Evolutionary conservation across 78 protist species (phyloP).

Genomic region (Dictyostelium purpureum): DNA sequence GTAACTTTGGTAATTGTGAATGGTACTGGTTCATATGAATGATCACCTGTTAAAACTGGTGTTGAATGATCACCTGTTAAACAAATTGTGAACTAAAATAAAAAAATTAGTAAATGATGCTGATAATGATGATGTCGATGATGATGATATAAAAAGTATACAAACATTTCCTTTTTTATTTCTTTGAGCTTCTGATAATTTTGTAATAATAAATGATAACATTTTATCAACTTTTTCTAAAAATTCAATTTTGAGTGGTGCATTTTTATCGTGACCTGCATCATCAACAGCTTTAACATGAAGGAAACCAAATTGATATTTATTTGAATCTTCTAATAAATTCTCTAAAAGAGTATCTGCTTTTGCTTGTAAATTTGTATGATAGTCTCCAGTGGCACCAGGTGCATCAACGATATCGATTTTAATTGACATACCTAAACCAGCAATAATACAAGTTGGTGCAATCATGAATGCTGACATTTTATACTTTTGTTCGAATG

Average conservation of each 20-base stretch:
- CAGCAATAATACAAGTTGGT: constrained; percentile 92
- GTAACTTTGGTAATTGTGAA: constrained; percentile 54
- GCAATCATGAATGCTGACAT: constrained; percentile 89
- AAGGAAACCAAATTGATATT: constrained; percentile 85
- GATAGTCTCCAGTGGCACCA: constrained; percentile 93
- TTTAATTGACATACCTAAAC: constrained; percentile 87
- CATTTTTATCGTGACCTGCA: constrained; percentile 87
- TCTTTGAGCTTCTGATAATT: not conserved
- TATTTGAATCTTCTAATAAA: constrained; percentile 1
- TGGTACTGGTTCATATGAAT: constrained; percentile 89
- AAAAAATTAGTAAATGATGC: not conserved
- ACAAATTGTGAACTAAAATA: constrained; percentile 32
- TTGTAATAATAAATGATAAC: constrained; percentile 11
- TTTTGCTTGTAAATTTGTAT: constrained; percentile 85
- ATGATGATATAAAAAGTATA: not conserved
- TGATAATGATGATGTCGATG: not conserved
- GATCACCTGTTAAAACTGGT: constrained; percentile 87
- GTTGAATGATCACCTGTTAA: constrained; percentile 94
- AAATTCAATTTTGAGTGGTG: constrained; percentile 58
- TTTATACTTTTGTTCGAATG: constrained; percentile 66
- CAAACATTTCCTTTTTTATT: constrained; percentile 7
- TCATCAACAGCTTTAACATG: constrained; percentile 93
- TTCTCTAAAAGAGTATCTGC: constrained; percentile 35
- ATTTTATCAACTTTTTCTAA: constrained; percentile 68
- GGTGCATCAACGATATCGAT: constrained; percentile 64